Evolutionary conservation across 2,329 filamentous ascomycete genomes (phyloP).

Genomic region (Chaetomium globosum): DNA sequence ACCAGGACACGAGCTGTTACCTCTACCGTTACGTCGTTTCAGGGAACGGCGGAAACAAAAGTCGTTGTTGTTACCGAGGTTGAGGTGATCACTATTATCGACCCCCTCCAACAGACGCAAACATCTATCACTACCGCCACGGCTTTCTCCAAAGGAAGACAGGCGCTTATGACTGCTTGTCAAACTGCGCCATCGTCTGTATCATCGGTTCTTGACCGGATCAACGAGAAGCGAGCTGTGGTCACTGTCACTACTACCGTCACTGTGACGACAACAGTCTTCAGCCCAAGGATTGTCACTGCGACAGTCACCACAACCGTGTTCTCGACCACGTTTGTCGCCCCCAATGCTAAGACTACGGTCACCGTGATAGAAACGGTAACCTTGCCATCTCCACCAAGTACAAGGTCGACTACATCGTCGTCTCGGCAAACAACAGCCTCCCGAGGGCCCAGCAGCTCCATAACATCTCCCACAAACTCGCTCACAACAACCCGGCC

Average conservation of each 20-base stretch:
- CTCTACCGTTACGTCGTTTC: slow-evolving; percentile 31
- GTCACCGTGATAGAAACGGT: slow-evolving; percentile 32
- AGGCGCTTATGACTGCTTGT: neutral
- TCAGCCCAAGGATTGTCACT: neutral
- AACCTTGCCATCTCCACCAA: slow-evolving; percentile 28
- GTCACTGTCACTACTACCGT: slow-evolving; percentile 23
- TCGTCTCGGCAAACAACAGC: neutral
- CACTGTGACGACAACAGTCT: neutral
- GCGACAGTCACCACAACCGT: slow-evolving; percentile 23
- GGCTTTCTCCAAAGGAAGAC: slow-evolving; percentile 20
- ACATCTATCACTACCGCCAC: slow-evolving; percentile 34
- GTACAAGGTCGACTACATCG: neutral
- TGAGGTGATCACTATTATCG: slow-evolving; percentile 37
- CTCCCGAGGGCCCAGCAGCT: neutral
- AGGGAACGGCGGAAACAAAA: slow-evolving; percentile 26
- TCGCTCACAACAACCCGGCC: neutral
- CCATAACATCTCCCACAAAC: neutral
- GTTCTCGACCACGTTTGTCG: slow-evolving; percentile 31
- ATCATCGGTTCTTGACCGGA: neutral
- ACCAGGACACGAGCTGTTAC: slow-evolving; percentile 23
- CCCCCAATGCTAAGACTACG: slow-evolving; percentile 19
- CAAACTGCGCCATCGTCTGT: neutral
- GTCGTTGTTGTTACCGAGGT: slow-evolving; percentile 33
- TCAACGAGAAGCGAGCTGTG: slow-evolving; percentile 12
- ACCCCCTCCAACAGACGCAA: slow-evolving; percentile 36